Evolutionary conservation across 306 rosid genomes (phyloP).

Genomic region (Lathyrus tuberosus): DNA sequence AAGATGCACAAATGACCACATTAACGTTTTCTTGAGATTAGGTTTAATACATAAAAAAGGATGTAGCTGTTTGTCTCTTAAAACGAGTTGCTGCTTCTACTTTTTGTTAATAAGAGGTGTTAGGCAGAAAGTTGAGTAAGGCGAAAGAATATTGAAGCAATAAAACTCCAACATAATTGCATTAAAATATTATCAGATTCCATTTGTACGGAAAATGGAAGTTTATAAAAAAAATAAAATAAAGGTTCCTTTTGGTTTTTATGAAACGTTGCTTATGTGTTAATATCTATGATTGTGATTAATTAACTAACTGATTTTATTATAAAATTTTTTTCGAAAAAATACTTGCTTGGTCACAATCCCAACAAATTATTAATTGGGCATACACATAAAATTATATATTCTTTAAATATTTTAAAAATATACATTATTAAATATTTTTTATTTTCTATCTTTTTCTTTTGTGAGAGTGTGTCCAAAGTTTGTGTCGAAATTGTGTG

Average conservation of each 20-base stretch:
- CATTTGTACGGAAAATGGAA: constrained; percentile 39
- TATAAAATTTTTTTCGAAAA: too few relatives aligned
- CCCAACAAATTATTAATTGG: neutral
- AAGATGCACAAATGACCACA: too few relatives aligned
- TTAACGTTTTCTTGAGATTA: neutral
- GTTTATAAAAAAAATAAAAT: constrained; percentile 15
- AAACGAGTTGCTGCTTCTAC: constrained; percentile 36
- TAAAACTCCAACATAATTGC: constrained; percentile 23
- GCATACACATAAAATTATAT: too few relatives aligned
- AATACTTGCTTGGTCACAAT: neutral
- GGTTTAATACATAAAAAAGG: neutral
- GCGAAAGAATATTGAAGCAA: neutral
- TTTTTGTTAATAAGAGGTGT: constrained; percentile 22
- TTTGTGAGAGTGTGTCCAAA: too few relatives aligned
- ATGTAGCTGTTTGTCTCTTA: constrained; percentile 8
- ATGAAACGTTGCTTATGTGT: constrained; percentile 39
- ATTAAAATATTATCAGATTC: constrained; percentile 28
- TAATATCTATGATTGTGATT: neutral
- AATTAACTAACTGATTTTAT: constrained; percentile 6
- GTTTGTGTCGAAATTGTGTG: too few relatives aligned
- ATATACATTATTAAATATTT: too few relatives aligned
- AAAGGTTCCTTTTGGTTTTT: constrained; percentile 37
- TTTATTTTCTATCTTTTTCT: too few relatives aligned
- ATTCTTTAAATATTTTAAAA: too few relatives aligned
- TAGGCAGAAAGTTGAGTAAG: constrained; percentile 48